A percentile compares a stretch with the other conserved stretches of the same genome.
These are phyloP conservation scores for Paracamarosporium sp. DNA, from an alignment of 2,329 filamentous ascomycete species.

Conservation along the genomic window DNA sequence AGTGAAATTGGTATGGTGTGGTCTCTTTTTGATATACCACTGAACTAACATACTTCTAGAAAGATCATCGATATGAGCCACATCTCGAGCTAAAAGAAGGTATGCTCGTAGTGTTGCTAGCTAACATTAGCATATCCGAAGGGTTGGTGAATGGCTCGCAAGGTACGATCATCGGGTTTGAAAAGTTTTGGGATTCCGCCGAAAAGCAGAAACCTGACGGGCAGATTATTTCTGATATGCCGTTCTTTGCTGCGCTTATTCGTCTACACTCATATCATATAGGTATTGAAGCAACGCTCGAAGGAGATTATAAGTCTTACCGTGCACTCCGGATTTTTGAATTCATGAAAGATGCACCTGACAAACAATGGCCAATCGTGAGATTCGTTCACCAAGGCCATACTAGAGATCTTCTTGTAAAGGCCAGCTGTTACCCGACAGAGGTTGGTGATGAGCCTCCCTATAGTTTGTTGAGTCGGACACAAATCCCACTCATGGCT, in stretches of 20 bases:
- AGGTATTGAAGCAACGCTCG: background rate
- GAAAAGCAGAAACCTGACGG: background rate
- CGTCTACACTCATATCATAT: background rate
- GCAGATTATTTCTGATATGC: background rate
- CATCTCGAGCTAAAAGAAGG: slow-evolving; percentile 56
- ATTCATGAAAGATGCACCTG: background rate
- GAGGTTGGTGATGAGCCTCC: slow-evolving; percentile 52
- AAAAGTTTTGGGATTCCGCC: slow-evolving; percentile 23
- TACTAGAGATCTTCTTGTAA: slow-evolving; percentile 49
- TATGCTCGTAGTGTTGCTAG: slow-evolving; percentile 62
- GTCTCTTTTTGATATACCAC: background rate
- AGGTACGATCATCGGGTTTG: slow-evolving; percentile 44
- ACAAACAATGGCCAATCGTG: background rate
- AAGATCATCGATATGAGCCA: slow-evolving; percentile 56
- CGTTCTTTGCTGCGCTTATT: background rate
- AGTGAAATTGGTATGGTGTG: slow-evolving; percentile 14
- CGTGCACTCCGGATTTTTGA: background rate
- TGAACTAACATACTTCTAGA: background rate
- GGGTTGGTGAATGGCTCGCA: slow-evolving; percentile 46
- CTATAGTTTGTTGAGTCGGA: slow-evolving; percentile 60
- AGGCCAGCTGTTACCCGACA: slow-evolving; percentile 58
- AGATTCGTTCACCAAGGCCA: slow-evolving; percentile 57
- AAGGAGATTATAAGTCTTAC: background rate
- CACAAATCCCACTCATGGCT: slow-evolving; percentile 65
- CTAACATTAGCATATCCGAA: slow-evolving; percentile 51